Evolutionary conservation across 1,284 basidiomycete genomes (phyloP), one percentile per base, ranked within the genome.

Genomic region (Polyporus tsugae): DNA sequence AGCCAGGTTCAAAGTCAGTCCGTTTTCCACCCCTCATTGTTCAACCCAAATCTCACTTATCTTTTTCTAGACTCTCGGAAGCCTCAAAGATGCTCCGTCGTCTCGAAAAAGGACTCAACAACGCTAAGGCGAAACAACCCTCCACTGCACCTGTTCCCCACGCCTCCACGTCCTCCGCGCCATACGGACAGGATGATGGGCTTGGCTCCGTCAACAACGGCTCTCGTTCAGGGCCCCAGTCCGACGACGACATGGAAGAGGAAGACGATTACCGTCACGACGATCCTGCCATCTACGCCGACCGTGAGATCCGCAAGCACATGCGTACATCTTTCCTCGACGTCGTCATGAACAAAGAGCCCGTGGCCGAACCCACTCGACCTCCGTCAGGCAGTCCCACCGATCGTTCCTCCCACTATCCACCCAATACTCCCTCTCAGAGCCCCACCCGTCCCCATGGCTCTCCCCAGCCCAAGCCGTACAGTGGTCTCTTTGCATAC

Each of bases 1-100:
- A 95, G 76, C 93, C 93, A n/a, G 93, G 93, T 72, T 94, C 93
- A 80, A 95, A 94, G 93, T 95, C 76, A 53, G 84, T 82, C 65
- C 57, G 36, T 60, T 61, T 53, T 53, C 64, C 41, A 9, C 39
- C 52, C 10, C 60, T 62, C 53, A 17, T 64, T 71, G 58, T 49
- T 55, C 64, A 46, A 55, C 41, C n/a, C 60, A 25, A 60, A 61
- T 60, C 49, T 11, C n/a, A 11, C 46, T 66, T 66, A 69, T 71
- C 42, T 42, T 71, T 60, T 35, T 64, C 10, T 74, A 94, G 93
- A 80, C 82, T 95, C 38, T 94, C 92, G 49, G 93, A 95, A 77
- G 92, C 92, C 52, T 94, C 93, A 60, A 94, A 94, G 79, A 92
- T 94, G 91, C 88, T 95, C 64, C 88, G 93, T 67, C 88, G 92